Evolutionary conservation across 495 filamentous ascomycete genomes (phyloP), one percentile per base, ranked within the genome.

Genomic region (Tirmania nivea): DNA sequence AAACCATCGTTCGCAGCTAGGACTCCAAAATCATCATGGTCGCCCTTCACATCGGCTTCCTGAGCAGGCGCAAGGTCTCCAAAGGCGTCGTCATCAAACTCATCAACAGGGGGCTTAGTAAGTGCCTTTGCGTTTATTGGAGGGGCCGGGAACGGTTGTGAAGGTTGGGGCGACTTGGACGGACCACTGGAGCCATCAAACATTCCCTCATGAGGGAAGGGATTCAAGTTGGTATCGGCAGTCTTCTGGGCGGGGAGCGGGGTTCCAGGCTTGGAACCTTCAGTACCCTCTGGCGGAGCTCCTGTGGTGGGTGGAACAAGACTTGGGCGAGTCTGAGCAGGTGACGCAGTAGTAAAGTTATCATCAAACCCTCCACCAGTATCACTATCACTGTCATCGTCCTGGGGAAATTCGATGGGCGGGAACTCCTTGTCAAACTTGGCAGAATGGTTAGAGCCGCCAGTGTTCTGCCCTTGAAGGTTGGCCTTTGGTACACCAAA

Each of bases 1-100:
- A 84, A 68, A 11, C 39, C 17, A 8, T 45, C 39, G 9, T 45
- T 45, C 3, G 52, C 57, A 8, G 72, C 75, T 48, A 75, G 68
- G 61, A 69, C 75, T 54, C 72, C 81, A 68, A 92, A 94, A 55
- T 90, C 86, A 56, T 86, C 81, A 57, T 83, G 79, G n/a, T 69
- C 69, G 14, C 60, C 67, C 39, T 77, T 73, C 7, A 83, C 83
- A n/a, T 86, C 85, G 10, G 78, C 84, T 63, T 96, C 90, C 57
- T 89, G 87, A 17, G 84, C 84, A 57, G 95, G 86, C 53, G 82
- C 77, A 11, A 96, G 74, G 54, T 84, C 88, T 54, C 80, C 85
- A 62, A 97, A 97, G 37, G 58, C 56, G n/a, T 85, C 86, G 45
- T 86, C 81, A 49, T 94, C 92, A 59, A 94, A 87, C 53, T 88